Conservation (phyloP, 176 grass and related monocot genomes). For the Aegilops speltoides region DNA sequence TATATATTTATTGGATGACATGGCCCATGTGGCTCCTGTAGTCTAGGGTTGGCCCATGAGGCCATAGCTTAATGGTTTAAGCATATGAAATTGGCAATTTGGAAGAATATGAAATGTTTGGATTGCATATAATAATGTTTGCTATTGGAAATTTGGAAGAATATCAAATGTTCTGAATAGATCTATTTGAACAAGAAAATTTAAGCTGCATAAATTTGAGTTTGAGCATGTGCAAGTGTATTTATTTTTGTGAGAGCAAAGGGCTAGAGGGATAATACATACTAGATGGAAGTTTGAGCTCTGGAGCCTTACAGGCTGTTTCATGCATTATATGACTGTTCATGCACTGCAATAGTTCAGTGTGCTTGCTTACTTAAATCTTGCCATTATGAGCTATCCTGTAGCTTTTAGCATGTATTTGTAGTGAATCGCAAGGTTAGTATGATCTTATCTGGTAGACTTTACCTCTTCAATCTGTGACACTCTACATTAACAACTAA, state of each 20-base stretch:
- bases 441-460: slow-evolving; percentile 16
- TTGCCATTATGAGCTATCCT: neutral
- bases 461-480: slow-evolving; percentile 26
- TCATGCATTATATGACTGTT: slow-evolving; percentile 9
- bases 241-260: neutral
- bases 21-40: neutral
- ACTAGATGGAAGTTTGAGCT: neutral
- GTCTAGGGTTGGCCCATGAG: neutral
- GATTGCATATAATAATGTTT: too few relatives aligned
- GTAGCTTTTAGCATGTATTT: slow-evolving; percentile 18
- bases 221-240: neutral
- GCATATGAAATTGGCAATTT: neutral
- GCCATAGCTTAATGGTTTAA: neutral
- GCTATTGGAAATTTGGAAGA: neutral
- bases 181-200: neutral
- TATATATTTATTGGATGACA: neutral
- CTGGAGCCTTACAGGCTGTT: neutral
- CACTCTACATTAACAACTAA: slow-evolving; percentile 22
- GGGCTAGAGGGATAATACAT: neutral
- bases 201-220: neutral
- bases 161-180: neutral
- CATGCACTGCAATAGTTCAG: neutral
- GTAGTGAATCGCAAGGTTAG: slow-evolving; percentile 30
- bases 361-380: slow-evolving; percentile 17
- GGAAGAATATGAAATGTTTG: neutral